Percentiles rank a stretch among this genome's conserved stretches.
Conservation (phyloP, 805 yeast genomes). For the Saturnispora gosingensis region DNA sequence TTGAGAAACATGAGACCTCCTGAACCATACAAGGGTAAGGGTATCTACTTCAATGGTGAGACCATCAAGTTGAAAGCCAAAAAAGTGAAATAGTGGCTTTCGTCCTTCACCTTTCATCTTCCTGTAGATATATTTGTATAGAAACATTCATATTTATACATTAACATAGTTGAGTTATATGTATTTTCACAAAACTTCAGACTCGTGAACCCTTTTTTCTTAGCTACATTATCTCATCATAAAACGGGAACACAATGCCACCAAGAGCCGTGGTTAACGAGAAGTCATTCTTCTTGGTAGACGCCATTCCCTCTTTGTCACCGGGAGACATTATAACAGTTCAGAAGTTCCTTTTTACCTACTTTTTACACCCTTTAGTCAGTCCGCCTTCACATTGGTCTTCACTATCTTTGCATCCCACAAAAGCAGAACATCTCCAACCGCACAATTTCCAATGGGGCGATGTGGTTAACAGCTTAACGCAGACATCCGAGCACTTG, state of each 20-base stretch:
- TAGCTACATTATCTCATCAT: not conserved
- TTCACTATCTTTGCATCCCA: constrained; percentile 1
- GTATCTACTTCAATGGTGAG: constrained; percentile 86
- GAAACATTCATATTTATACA: not conserved
- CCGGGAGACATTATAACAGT: not conserved
- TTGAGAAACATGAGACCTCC: constrained; percentile 87
- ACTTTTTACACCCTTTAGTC: constrained; percentile 1
- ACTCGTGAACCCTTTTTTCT: not conserved
- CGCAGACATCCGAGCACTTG: not conserved
- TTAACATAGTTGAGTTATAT: not conserved
- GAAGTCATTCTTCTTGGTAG: not conserved
- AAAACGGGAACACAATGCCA: not conserved
- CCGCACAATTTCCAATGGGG: not conserved
- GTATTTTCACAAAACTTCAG: not conserved
- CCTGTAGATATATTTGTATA: constrained; percentile 4
- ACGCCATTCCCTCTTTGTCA: not conserved
- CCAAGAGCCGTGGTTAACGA: not conserved
- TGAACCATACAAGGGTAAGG: constrained; percentile 98
- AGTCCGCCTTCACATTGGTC: not conserved
- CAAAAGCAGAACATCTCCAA: not conserved
- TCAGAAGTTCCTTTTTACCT: not conserved
- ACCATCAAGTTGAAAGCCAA: constrained; percentile 84
- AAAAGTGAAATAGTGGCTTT: constrained; percentile 65
- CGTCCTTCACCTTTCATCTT: not conserved
- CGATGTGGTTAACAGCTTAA: constrained; percentile 1